Evolutionary conservation across 169 alveolate genomes (phyloP).

Genomic region (Blepharisma undulans): DNA sequence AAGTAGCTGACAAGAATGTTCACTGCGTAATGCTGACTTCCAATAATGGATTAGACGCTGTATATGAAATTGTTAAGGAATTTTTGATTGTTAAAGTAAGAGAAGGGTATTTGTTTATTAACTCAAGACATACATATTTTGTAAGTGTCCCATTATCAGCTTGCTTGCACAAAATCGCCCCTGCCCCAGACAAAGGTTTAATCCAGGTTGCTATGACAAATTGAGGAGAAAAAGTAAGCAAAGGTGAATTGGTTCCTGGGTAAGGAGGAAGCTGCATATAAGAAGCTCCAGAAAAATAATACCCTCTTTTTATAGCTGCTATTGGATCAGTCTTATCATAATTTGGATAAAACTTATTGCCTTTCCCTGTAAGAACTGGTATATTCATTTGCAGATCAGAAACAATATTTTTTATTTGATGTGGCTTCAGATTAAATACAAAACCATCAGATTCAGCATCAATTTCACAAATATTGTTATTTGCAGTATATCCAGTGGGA

Average conservation of each 20-base stretch:
- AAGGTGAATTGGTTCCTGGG: not conserved
- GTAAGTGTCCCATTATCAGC: not conserved
- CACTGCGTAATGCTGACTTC: not conserved
- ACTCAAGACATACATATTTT: not conserved
- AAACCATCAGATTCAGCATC: not conserved
- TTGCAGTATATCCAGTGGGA: too few species aligned
- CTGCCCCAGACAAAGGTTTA: not conserved
- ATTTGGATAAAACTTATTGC: not conserved
- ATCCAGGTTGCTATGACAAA: conserved; percentile 23
- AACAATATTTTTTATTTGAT: not conserved
- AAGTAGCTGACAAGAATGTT: not conserved
- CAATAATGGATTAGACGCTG: not conserved
- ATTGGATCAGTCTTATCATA: conserved; percentile 20
- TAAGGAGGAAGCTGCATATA: conserved; percentile 1
- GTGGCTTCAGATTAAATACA: not conserved
- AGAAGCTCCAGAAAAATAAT: conserved; percentile 14
- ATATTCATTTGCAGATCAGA: not conserved
- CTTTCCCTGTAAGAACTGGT: not conserved
- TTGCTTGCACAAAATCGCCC: not conserved
- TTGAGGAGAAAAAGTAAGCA: not conserved
- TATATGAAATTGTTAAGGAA: not conserved
- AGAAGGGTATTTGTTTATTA: not conserved
- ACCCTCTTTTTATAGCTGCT: conserved; percentile 1
- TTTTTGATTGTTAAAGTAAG: not conserved
- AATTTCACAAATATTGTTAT: not conserved